A percentile compares a stretch with the other conserved stretches of the same genome.
Evolutionary conservation across 805 yeast species (phyloP).

Genomic region (Tetrapisispora nanseiensis): DNA sequence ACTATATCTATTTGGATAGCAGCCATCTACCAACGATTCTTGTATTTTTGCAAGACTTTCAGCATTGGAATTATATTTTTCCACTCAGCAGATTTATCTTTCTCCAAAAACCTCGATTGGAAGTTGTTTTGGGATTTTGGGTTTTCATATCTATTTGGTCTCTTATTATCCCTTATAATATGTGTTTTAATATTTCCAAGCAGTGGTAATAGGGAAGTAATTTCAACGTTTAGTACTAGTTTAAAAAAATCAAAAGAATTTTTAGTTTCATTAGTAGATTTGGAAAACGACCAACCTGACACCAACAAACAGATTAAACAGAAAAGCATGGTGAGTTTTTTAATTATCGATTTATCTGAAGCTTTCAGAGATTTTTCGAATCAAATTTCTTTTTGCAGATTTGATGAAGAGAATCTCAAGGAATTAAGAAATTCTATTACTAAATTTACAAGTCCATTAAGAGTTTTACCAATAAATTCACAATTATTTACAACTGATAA

Average conservation of each 20-base stretch:
- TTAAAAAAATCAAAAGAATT: conserved; percentile 19
- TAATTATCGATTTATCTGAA: conserved; percentile 32
- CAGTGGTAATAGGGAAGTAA: conserved; percentile 31
- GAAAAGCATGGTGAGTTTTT: conserved; percentile 24
- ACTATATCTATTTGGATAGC: conserved; percentile 34
- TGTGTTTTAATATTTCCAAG: conserved; percentile 33
- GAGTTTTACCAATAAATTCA: conserved; percentile 31
- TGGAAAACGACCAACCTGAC: conserved; percentile 8
- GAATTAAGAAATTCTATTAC: conserved; percentile 36
- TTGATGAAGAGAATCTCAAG: conserved; percentile 27
- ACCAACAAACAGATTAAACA: conserved; percentile 18
- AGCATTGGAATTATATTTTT: conserved; percentile 32
- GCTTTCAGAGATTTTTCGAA: conserved; percentile 36
- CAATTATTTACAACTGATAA: conserved; percentile 16
- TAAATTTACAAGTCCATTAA: conserved; percentile 31
- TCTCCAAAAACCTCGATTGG: conserved; percentile 25
- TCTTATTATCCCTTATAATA: conserved; percentile 30
- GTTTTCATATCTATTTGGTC: conserved; percentile 38
- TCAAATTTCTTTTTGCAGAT: conserved; percentile 31
- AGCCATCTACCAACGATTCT: conserved; percentile 32
- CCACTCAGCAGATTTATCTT: conserved; percentile 21
- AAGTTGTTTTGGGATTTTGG: conserved; percentile 33
- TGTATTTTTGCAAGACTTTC: conserved; percentile 31
- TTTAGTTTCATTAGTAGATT: conserved; percentile 17
- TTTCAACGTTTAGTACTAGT: conserved; percentile 20